Conservation (phyloP, 2,329 filamentous ascomycete genomes). For the Cucurbitaria berberidis region DNA sequence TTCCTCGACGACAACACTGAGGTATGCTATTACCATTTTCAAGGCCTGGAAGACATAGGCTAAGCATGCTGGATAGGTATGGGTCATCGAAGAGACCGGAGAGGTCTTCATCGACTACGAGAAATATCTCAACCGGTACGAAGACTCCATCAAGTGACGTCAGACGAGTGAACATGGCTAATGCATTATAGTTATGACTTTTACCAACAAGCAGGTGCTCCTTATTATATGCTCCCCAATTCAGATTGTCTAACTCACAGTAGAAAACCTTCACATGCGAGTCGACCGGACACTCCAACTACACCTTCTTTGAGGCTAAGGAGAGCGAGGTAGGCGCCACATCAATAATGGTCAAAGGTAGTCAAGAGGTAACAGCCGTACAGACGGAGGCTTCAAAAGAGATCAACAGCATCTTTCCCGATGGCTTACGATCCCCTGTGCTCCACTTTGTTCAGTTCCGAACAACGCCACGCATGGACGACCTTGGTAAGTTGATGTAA, state of each 20-base stretch:
- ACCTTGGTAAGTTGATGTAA: constrained; percentile 61
- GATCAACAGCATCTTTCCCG: constrained; percentile 90
- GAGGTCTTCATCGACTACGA: constrained; percentile 92
- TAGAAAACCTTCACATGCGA: constrained; percentile 92
- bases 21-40: constrained; percentile 59
- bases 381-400: constrained; percentile 74
- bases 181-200: constrained; percentile 75
- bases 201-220: constrained; percentile 76
- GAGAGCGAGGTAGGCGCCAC: constrained; percentile 78
- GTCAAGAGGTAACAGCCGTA: constrained; percentile 37
- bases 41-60: constrained; percentile 19
- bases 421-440: constrained; percentile 87
- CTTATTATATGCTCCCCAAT: background rate
- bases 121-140: constrained; percentile 81
- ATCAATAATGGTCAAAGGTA: constrained; percentile 29
- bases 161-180: constrained; percentile 24
- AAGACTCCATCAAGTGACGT: constrained; percentile 28
- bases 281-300: constrained; percentile 88
- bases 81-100: constrained; percentile 86
- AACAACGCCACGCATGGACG: constrained; percentile 83
- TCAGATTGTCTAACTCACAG: constrained; percentile 26
- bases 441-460: constrained; percentile 90
- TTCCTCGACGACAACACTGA: constrained; percentile 83
- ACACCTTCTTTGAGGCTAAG: constrained; percentile 91
- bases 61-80: constrained; percentile 68